Base-by-base conservation (phyloP, 1,139 yeast species). In the Magnusiomyces clavatus region DNA sequence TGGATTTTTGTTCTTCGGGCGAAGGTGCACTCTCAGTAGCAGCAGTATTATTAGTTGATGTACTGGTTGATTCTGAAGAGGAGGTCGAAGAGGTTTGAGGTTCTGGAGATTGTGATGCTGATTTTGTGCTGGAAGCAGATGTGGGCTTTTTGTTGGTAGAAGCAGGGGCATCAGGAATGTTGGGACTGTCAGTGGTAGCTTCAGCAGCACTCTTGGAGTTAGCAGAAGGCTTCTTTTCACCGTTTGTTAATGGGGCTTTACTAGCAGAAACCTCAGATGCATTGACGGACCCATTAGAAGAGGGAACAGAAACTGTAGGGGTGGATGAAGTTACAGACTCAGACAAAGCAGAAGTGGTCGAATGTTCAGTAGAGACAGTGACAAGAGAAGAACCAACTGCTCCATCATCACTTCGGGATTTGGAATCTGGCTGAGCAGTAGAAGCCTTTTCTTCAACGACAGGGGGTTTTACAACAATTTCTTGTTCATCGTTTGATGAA, bases 11-110 rank as follows among this genome's bases (percentile, higher is more conserved):
- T 47, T n/a, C 41, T 17, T 16, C 42, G 14, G 20, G 10, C 10
- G 42, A 39, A 24, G 47, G 40, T 8, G 52, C 46, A 4, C 35
- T 47, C 20, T 51, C 51, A 29, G 58, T 48, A 16, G 54, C 50
- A 12, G 59, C 54, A 31, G 60, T 55, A 37, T 58, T 45, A 40
- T 54, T 53, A 46, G 56, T 17, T 14, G 49, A 42, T 10, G 40
- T 13, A 36, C 49, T 41, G 16, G 51, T 36, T 13, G 49, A 43
- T n/a, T 47, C 52, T 16, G 57, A 34, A 14, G 55, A n/a, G 17
- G 50, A 52, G 29, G 47, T 38, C 12, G 53, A 14, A 4, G 50
- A 42, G 11, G 51, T 37, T 12, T 49, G 40, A 17, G 54, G 45
- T 13, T 38, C 49, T 24, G 45, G 49, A 5, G 35, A 13, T 36